Percentiles rank a stretch among this genome's conserved stretches.
Evolutionary conservation across 768 basidiomycete species (phyloP).

Genomic region (Hypsizygus marmoreus): DNA sequence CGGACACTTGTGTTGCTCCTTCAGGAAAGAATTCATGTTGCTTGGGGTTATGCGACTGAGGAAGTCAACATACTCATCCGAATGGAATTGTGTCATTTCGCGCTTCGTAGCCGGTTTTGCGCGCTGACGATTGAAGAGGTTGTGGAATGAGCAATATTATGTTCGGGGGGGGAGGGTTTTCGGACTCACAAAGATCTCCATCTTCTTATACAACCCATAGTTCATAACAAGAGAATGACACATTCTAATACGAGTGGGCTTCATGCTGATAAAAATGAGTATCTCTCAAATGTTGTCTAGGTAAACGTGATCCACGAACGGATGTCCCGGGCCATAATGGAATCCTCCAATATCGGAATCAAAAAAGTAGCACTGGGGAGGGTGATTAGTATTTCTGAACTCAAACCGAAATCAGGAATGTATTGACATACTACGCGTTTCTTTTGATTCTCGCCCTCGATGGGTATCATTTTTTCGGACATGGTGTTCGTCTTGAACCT

Average conservation of each 20-base stretch:
- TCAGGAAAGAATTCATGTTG: conserved; percentile 91
- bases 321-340: conserved; percentile 98
- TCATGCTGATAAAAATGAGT: conserved; percentile 67
- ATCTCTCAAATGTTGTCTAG: conserved; percentile 9
- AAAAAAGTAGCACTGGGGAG: conserved; percentile 92
- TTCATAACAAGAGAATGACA: conserved; percentile 99
- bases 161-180: neutral
- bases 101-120: conserved; percentile 99
- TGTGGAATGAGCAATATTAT: conserved; percentile 1
- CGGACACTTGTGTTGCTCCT: conserved; percentile 95
- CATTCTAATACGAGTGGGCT: conserved; percentile 98
- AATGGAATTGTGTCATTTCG: conserved; percentile 99
- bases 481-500: conserved; percentile 22
- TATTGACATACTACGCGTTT: conserved; percentile 78
- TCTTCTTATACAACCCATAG: conserved; percentile 98
- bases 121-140: conserved; percentile 51
- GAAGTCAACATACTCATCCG: conserved; percentile 99
- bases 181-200: conserved; percentile 95
- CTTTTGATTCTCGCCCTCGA: conserved; percentile 74
- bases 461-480: conserved; percentile 57
- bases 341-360: conserved; percentile 99
- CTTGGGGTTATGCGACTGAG: conserved; percentile 90
- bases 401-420: conserved; percentile 11
- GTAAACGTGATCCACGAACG: conserved; percentile 47
- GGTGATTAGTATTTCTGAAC: conserved; percentile 9